Percentiles rank a stretch among this genome's conserved stretches.
phyloP scores from a whole-genome alignment of 192 early-diverging fungal species.

The Backusella liffmaniae region DNA sequence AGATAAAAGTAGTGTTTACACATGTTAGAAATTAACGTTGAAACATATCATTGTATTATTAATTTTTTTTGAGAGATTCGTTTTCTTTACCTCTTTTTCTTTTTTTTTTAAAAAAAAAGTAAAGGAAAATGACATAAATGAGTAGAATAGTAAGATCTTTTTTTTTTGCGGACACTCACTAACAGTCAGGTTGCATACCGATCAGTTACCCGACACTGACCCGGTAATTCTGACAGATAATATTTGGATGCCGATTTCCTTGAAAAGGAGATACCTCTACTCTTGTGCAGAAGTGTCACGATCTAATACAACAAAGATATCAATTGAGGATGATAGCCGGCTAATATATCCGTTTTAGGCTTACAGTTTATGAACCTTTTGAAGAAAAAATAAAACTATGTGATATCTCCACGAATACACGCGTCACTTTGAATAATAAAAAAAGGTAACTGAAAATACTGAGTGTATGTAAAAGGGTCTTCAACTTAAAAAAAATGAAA shows the following conservation, averaged over 20 bases:
- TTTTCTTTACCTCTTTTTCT: background rate
- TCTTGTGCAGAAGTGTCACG: background rate
- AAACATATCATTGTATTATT: background rate
- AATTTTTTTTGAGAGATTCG: background rate
- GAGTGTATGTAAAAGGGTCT: no score
- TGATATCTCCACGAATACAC: background rate
- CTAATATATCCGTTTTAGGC: no score
- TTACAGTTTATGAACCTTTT: background rate
- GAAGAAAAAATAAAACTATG: background rate
- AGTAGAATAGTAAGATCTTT: no score
- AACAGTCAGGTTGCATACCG: background rate
- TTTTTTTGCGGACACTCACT: background rate
- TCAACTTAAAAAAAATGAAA: no score
- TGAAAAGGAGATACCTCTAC: background rate
- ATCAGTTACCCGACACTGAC: background rate
- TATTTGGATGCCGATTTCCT: background rate
- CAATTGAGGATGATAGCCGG: background rate
- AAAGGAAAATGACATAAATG: background rate
- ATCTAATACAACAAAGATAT: background rate
- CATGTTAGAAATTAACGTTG: background rate
- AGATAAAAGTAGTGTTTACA: background rate
- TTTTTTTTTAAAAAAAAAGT: background rate
- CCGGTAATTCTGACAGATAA: slow-evolving; percentile 1
- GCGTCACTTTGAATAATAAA: background rate
- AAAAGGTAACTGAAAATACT: background rate